phyloP scores from a whole-genome alignment of 1,284 basidiomycete species.

The Peniophora sp. region DNA sequence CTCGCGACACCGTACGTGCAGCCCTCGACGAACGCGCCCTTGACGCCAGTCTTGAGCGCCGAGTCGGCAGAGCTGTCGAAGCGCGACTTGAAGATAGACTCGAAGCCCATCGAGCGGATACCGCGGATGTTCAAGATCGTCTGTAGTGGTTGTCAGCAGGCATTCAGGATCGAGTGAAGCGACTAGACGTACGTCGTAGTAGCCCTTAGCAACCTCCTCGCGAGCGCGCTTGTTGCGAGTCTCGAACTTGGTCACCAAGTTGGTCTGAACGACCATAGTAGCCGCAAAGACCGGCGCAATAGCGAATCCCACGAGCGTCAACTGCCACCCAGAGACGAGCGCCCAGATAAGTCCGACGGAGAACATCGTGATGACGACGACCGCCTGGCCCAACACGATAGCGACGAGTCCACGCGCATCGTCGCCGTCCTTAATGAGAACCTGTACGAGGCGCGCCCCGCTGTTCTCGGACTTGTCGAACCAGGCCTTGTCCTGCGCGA shows the following conservation, averaged over 20 bases:
- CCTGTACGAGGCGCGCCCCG: conserved; percentile 64
- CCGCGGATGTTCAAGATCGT: conserved; percentile 82
- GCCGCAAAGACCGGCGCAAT: conserved; percentile 80
- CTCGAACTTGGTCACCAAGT: conserved; percentile 67
- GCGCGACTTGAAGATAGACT: conserved; percentile 60
- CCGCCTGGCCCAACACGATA: conserved; percentile 63
- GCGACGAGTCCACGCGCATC: conserved; percentile 80
- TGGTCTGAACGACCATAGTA: conserved; percentile 67
- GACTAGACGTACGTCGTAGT: conserved; percentile 65
- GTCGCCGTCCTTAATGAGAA: conserved; percentile 85
- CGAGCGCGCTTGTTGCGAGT: conserved; percentile 74
- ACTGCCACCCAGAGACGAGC: conserved; percentile 81
- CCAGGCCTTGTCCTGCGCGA: conserved; percentile 86
- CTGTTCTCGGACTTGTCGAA: conserved; percentile 72
- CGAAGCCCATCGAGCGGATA: conserved; percentile 88
- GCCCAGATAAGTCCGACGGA: conserved; percentile 84
- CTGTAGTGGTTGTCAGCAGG: conserved; percentile 24
- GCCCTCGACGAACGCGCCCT: conserved; percentile 78
- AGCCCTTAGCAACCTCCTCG: conserved; percentile 79
- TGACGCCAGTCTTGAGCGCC: conserved; percentile 65
- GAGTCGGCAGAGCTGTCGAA: conserved; percentile 57
- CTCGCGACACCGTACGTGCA: conserved; percentile 77
- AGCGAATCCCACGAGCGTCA: conserved; percentile 86
- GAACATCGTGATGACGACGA: conserved; percentile 80
- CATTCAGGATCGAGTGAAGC: conserved; percentile 4